A percentile compares a stretch with the other conserved stretches of the same genome.
Conservation (phyloP, 345 rosid genomes). For the Ceriops zippeliana region DNA sequence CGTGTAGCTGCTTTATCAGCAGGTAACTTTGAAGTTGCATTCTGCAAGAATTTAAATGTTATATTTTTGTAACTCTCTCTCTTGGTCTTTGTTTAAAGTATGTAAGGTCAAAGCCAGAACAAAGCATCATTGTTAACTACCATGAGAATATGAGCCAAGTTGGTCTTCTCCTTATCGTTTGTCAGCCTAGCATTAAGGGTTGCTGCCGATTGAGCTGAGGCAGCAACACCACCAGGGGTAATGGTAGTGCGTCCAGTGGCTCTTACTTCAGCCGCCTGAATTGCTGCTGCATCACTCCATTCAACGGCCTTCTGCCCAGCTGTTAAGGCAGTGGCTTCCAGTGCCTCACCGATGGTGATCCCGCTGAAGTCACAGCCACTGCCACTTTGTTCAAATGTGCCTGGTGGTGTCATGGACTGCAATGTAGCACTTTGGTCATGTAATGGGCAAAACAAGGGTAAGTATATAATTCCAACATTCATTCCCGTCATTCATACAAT, state of each 20-base stretch:
- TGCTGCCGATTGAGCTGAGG: conserved; percentile 79
- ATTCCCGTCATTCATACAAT: not conserved
- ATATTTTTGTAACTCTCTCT: not conserved
- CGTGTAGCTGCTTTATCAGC: conserved; percentile 59
- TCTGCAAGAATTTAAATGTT: conserved; percentile 32
- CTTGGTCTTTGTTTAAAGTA: not conserved
- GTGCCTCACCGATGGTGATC: conserved; percentile 67
- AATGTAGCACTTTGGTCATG: conserved; percentile 5
- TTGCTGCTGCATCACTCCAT: conserved; percentile 86
- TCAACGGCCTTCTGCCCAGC: conserved; percentile 77
- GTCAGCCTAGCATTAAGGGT: conserved; percentile 49
- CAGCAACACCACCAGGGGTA: conserved; percentile 61
- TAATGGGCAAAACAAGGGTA: not conserved
- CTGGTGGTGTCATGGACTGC: not conserved
- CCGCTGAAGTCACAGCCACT: conserved; percentile 21
- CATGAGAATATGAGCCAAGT: conserved; percentile 55
- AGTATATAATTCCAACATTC: not conserved
- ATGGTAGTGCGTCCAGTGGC: conserved; percentile 70
- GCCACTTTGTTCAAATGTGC: not conserved
- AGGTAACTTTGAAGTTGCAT: conserved; percentile 55
- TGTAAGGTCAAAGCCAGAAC: too few species aligned
- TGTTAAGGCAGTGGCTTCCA: conserved; percentile 66
- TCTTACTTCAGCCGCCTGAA: conserved; percentile 85
- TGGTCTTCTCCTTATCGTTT: conserved; percentile 53
- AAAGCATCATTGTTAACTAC: conserved; percentile 27